Evolutionary conservation across 352 stramenopile genomes (phyloP).

Genomic region (Pythium guiyangense): DNA sequence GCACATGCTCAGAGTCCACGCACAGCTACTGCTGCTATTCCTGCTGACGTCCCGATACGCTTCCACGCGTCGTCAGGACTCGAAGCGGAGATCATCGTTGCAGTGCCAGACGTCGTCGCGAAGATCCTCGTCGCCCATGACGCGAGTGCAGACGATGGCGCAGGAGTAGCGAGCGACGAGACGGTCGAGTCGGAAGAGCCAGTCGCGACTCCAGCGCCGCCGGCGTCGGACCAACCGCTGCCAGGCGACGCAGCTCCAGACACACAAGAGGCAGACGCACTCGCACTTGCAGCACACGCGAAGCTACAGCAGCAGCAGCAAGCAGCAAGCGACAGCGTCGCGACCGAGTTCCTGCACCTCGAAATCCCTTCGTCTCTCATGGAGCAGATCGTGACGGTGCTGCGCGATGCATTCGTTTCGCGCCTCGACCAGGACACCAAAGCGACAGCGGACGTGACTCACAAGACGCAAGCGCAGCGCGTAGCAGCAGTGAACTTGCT

Average conservation of each 20-base stretch:
- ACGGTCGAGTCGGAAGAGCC: neutral
- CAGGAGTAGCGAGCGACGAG: neutral
- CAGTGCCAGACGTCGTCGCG: neutral
- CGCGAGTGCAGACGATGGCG: neutral
- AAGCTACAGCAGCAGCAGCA: constrained; percentile 6
- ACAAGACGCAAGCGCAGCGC: constrained; percentile 28
- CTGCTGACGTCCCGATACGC: no score
- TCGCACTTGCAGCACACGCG: neutral
- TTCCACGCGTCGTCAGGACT: constrained; percentile 7
- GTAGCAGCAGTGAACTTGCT: constrained; percentile 30
- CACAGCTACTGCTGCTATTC: neutral
- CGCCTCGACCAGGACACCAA: constrained; percentile 32
- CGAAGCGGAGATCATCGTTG: neutral
- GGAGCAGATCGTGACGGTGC: constrained; percentile 20
- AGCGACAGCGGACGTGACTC: constrained; percentile 18
- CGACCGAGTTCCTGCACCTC: constrained; percentile 28
- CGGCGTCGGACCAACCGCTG: neutral
- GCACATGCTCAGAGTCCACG: neutral
- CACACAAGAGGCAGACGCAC: neutral
- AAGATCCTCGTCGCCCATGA: constrained; percentile 1
- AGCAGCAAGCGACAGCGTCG: constrained; percentile 17
- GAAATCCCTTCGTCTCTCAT: constrained; percentile 20
- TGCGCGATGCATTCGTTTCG: constrained; percentile 40
- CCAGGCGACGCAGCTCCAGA: neutral
- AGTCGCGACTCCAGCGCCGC: neutral